phyloP scores from a whole-genome alignment of 2,329 filamentous ascomycete genomes.

The Lachnellula hyalina region DNA sequence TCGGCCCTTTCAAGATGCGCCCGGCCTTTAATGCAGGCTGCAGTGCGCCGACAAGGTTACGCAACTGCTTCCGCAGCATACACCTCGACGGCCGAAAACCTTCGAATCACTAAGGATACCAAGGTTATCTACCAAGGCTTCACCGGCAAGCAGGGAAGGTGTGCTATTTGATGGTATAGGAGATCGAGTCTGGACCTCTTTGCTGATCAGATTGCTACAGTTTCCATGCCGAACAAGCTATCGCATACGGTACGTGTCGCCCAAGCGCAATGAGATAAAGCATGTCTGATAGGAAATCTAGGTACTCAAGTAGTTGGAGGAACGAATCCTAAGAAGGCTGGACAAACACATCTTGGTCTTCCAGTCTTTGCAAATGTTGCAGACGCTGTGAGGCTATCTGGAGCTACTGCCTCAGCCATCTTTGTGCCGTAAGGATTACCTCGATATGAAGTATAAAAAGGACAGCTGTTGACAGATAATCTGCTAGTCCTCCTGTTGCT shows the following conservation, averaged over 20 bases:
- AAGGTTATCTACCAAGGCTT: constrained; percentile 97
- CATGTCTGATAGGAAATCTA: constrained; percentile 37
- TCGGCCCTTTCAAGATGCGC: constrained; percentile 75
- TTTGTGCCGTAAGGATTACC: constrained; percentile 72
- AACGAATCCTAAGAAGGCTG: constrained; percentile 98
- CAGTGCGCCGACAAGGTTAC: constrained; percentile 70
- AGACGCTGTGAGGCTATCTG: constrained; percentile 85
- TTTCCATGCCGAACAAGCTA: constrained; percentile 96
- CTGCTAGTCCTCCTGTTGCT: constrained; percentile 75
- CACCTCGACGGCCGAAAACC: constrained; percentile 70
- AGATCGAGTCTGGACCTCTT: constrained; percentile 1
- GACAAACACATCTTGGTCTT: constrained; percentile 78
- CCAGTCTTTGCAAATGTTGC: constrained; percentile 88
- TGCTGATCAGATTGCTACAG: constrained; percentile 45
- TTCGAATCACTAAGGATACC: constrained; percentile 88
- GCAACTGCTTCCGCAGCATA: constrained; percentile 66
- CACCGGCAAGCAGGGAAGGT: constrained; percentile 95
- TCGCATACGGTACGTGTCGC: constrained; percentile 78
- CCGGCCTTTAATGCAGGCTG: constrained; percentile 61
- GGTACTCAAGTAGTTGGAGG: constrained; percentile 97
- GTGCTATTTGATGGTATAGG: constrained; percentile 37
- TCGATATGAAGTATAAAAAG: constrained; percentile 1
- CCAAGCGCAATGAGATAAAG: constrained; percentile 9
- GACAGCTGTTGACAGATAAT: constrained; percentile 12
- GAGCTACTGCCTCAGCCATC: constrained; percentile 86